Evolutionary conservation across 495 filamentous ascomycete genomes (phyloP).

Genomic region (Achaetomiella virescens): DNA sequence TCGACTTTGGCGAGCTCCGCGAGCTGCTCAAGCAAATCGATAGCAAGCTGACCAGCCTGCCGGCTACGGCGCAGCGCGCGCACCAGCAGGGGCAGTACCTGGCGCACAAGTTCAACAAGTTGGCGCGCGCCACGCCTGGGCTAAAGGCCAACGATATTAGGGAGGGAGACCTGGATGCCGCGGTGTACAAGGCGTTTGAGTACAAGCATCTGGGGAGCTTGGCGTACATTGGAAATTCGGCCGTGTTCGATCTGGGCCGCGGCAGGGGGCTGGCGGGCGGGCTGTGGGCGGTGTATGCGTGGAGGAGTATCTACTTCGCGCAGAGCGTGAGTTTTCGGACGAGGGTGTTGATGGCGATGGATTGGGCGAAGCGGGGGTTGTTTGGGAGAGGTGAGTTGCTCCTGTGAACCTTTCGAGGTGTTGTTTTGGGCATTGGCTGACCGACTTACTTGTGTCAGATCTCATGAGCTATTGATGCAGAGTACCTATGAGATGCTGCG

Average conservation of each 20-base stretch:
- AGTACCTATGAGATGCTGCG: no score
- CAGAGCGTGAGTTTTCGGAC: constrained; percentile 95
- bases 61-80: constrained; percentile 91
- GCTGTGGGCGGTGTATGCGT: constrained; percentile 89
- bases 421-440: constrained; percentile 21
- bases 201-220: constrained; percentile 88
- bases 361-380: constrained; percentile 91
- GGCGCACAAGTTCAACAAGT: constrained; percentile 87
- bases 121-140: constrained; percentile 73
- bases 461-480: constrained; percentile 1
- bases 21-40: constrained; percentile 88
- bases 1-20: constrained; percentile 86
- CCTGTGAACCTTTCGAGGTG: neutral
- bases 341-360: constrained; percentile 87
- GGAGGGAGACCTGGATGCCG: constrained; percentile 87
- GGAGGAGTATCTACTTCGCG: constrained; percentile 95
- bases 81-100: constrained; percentile 96
- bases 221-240: constrained; percentile 94
- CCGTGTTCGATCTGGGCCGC: constrained; percentile 75
- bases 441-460: neutral
- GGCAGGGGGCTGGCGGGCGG: constrained; percentile 79
- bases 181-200: constrained; percentile 92
- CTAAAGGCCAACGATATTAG: constrained; percentile 69
- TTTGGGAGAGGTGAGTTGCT: constrained; percentile 84
- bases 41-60: constrained; percentile 77